These are phyloP conservation scores for Nigrospora sphaerica DNA, from an alignment of 2,329 filamentous ascomycete genomes.

Conservation along the genomic window DNA sequence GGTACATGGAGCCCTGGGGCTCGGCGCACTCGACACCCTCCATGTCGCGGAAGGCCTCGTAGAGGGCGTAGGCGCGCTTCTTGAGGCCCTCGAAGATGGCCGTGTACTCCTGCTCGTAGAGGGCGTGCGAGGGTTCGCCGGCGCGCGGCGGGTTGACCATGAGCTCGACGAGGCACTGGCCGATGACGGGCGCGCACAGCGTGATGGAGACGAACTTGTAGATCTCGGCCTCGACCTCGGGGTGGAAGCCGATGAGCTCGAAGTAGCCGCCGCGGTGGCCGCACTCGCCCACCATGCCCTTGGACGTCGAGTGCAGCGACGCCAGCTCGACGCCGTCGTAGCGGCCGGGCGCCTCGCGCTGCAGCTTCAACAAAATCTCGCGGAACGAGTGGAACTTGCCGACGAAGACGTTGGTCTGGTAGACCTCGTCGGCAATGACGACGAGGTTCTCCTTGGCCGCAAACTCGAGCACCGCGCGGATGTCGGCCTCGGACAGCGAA, in stretches of 20 bases:
- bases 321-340: slow-evolving; percentile 85
- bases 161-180: slow-evolving; percentile 92
- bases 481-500: slow-evolving; percentile 69
- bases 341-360: slow-evolving; percentile 64
- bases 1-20: slow-evolving; percentile 96
- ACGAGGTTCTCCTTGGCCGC: slow-evolving; percentile 81
- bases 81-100: slow-evolving; percentile 72
- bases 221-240: slow-evolving; percentile 81
- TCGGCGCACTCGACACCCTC: slow-evolving; percentile 87
- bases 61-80: slow-evolving; percentile 75
- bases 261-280: slow-evolving; percentile 97
- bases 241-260: slow-evolving; percentile 85
- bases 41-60: slow-evolving; percentile 88
- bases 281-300: slow-evolving; percentile 98
- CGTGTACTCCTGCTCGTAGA: slow-evolving; percentile 82
- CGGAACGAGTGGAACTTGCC: slow-evolving; percentile 97
- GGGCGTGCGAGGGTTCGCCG: slow-evolving; percentile 75
- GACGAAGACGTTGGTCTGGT: slow-evolving; percentile 97
- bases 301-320: slow-evolving; percentile 87
- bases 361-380: slow-evolving; percentile 72
- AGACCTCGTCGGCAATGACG: slow-evolving; percentile 92
- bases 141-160: slow-evolving; percentile 92
- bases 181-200: slow-evolving; percentile 90
- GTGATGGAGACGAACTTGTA: slow-evolving; percentile 99
- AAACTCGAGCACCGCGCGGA: slow-evolving; percentile 79